These are phyloP conservation scores for Penicillium sp. DNA, from an alignment of 2,329 filamentous ascomycete genomes.

Conservation along the genomic window DNA sequence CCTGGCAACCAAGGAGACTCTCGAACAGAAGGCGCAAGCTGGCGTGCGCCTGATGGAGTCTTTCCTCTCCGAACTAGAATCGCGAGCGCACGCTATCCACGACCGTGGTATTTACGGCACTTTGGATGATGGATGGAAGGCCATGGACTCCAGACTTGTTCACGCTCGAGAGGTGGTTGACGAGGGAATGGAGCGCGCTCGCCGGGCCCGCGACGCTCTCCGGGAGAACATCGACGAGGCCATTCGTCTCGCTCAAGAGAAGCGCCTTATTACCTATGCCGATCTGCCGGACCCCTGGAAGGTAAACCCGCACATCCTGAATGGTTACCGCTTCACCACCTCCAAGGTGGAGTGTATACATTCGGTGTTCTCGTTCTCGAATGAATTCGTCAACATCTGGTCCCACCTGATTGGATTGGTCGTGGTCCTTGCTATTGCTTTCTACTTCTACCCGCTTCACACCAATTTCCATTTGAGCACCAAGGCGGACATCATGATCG, in stretches of 20 bases:
- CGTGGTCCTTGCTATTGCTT: conserved; percentile 82
- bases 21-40: conserved; percentile 89
- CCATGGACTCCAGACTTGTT: conserved; percentile 77
- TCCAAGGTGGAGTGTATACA: conserved; percentile 86
- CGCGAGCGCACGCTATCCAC: conserved; percentile 75
- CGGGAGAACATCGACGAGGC: conserved; percentile 84
- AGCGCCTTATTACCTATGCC: conserved; percentile 83
- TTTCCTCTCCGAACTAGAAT: conserved; percentile 84
- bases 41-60: conserved; percentile 84
- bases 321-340: conserved; percentile 91
- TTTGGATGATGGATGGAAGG: conserved; percentile 76
- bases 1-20: conserved; percentile 77
- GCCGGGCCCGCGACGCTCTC: conserved; percentile 76
- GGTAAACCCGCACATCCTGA: conserved; percentile 89
- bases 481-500: conserved; percentile 86
- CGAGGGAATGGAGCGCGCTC: conserved; percentile 80
- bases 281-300: conserved; percentile 91
- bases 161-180: conserved; percentile 76
- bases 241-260: conserved; percentile 72
- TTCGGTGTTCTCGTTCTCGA: conserved; percentile 82
- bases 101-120: conserved; percentile 77
- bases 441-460: conserved; percentile 93
- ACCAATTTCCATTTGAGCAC: conserved; percentile 84
- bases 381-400: conserved; percentile 98
- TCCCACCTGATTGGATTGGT: conserved; percentile 89